Base-by-base conservation (phyloP, 139 green algal species). In the Asterochloris sp. region DNA sequence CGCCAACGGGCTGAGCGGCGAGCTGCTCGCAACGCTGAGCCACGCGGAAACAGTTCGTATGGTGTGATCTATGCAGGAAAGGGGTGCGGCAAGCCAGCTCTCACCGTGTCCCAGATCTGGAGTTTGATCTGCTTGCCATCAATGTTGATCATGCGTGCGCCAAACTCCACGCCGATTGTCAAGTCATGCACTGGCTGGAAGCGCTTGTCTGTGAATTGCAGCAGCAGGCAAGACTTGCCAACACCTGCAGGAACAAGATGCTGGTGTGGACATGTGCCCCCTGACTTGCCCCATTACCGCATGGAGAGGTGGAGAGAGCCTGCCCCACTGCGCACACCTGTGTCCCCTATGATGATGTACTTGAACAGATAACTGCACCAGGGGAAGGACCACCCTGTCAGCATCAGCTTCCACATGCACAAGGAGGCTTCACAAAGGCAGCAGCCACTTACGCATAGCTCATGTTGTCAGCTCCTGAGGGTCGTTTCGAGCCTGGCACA, bases 281-380 rank as follows among this genome's bases (percentile, higher is more conserved):
- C 24, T 47, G 21, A 24, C 11, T 8, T 75, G 11, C 0, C 17
- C 13, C 11, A 38, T 11, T 29, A 13, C 23, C 62, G 26, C 19
- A 27, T 61, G 0, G 24, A 16, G 21, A 15, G 13, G 23, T 11
- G 68, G 76, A 80, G 66, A 26, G 21, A 26, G 66, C 66, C 21
- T 21, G 21, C 66, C 17, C 19, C 2, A 8, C 66, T 54, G n/a
- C 14, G 38, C 77, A 60, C 17, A 96, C 94, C 95, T 82, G 93
- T 98, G 85, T 98, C 95, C 16, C 97, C 97, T 78, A 99, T 99
- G 74, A 99, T 99, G 80, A 99, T 99, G 87, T 99, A 99, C 27
- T 89, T 87, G 79, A 89, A 85, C 15, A 86, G 74, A 61, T 86
- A 86, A 54, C 85, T 87, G 82, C 82, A 87, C 2, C 19, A 27